A percentile compares a stretch with the other conserved stretches of the same genome.
phyloP scores from a whole-genome alignment of 2,329 filamentous ascomycete species.

The Aureobasidium vineae region DNA sequence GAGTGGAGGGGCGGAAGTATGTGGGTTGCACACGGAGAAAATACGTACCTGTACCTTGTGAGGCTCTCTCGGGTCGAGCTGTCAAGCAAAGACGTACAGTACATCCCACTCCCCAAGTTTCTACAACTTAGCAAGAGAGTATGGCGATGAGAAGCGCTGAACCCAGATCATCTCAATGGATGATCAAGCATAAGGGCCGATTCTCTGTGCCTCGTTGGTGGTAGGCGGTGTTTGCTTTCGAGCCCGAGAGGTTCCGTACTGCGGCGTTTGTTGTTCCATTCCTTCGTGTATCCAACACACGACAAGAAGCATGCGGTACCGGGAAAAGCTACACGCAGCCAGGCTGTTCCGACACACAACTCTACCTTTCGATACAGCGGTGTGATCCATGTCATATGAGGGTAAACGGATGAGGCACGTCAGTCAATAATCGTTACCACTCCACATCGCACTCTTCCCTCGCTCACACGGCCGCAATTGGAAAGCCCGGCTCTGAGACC shows the following conservation, averaged over 20 bases:
- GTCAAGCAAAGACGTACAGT: background rate
- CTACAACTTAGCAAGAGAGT: background rate
- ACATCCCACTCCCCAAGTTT: background rate
- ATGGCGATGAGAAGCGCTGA: background rate
- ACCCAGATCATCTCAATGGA: background rate
- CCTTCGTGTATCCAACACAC: conserved; percentile 2
- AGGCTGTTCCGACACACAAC: background rate
- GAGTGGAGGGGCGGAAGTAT: background rate
- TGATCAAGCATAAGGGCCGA: background rate
- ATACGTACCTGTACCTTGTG: background rate
- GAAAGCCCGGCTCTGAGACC: conserved; percentile 1
- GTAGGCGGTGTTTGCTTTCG: background rate
- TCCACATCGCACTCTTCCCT: no score
- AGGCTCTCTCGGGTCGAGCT: background rate
- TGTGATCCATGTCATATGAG: background rate
- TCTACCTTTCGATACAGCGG: background rate
- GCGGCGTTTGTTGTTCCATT: background rate
- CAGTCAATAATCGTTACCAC: background rate
- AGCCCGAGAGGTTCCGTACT: background rate
- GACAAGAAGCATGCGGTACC: background rate
- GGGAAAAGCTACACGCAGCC: background rate
- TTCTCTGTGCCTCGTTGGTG: background rate
- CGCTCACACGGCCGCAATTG: background rate
- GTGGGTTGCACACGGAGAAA: background rate
- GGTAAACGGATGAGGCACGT: background rate